Percentiles rank a stretch among this genome's conserved stretches.
phyloP scores from a whole-genome alignment of 2,329 filamentous ascomycete genomes.

The Penicillium paneum region DNA sequence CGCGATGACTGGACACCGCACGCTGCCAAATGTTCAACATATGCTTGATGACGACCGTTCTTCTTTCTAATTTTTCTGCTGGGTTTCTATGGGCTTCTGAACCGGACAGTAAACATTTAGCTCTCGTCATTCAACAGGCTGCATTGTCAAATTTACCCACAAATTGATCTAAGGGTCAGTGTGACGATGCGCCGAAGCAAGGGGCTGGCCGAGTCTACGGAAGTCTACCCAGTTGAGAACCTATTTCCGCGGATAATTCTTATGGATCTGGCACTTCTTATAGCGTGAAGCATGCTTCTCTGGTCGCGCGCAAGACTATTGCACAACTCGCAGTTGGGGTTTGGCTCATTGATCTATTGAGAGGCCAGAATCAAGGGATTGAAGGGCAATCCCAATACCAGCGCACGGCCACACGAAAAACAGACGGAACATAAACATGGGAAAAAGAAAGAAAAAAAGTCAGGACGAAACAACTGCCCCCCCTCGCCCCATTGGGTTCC shows the following conservation, averaged over 20 bases:
- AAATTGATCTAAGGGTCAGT: constrained; percentile 16
- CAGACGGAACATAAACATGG: background rate
- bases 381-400: background rate
- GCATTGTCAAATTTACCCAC: background rate
- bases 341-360: background rate
- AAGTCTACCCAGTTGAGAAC: constrained; percentile 5
- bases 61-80: background rate
- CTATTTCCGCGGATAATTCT: background rate
- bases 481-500: constrained; percentile 13
- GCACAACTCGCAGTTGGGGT: background rate
- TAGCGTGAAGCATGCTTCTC: background rate
- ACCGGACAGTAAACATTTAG: background rate
- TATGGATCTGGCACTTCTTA: background rate
- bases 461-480: background rate
- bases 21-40: background rate
- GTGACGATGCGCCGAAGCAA: constrained; percentile 19
- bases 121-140: background rate
- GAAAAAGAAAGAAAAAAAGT: background rate
- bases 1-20: background rate
- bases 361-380: constrained; percentile 1
- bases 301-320: background rate
- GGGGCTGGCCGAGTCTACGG: constrained; percentile 18
- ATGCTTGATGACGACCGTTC: background rate
- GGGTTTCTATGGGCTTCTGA: background rate
- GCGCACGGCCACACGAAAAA: background rate